Base-by-base conservation (phyloP, 352 stramenopile genomes). In the Phytophthora cactorum region DNA sequence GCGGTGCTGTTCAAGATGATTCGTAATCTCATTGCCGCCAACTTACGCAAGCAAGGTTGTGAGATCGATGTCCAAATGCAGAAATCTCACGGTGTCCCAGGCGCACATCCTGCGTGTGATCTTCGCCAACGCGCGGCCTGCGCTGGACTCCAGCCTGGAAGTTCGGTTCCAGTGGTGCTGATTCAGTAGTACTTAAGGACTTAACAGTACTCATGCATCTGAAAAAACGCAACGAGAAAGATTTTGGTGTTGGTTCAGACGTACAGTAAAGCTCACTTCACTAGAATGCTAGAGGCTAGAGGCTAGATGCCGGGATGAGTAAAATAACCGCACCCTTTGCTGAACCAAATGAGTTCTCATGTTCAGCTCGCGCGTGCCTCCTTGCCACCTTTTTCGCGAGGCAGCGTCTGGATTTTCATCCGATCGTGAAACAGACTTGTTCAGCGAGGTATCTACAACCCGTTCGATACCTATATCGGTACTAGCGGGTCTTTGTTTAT, bases 371-470 rank as follows among this genome's bases (percentile, higher is more conserved):
- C 54, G 47, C n/a, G 55, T 63, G 62, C 38, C 46, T 70, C 38
- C 46, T 70, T 14, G 49, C 47, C 47, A 59, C 50, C 47, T 55
- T 61, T 61, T 50, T 50, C 25, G 29, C 14, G 34, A 43, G 7
- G 41, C 60, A 62, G 31, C 31, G 47, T 70, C 63, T 70, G 63
- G 63, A 70, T 70, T 70, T 70, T 70, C 63, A 70, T 66, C 39
- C 55, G 49, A 60, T 66, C 47, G 55, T 70, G 62, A 62, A 44
- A 28, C 28, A 22, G 39, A 39, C 49, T 39, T n/a, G 12, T 31
- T 29, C 34, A 51, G 5, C 17, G 5, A 22, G 22, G 22, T 22
- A 22, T 1, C 17, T 22, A 52, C 38, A 59, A 66, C 47, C 44
- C n/a, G 5, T 17, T 63, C 9, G 29, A 25, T 27, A 59, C 5